Evolutionary conservation across 2,329 filamentous ascomycete species (phyloP), one percentile per base, ranked within the genome.

Genomic region (Cryphonectria radicalis): DNA sequence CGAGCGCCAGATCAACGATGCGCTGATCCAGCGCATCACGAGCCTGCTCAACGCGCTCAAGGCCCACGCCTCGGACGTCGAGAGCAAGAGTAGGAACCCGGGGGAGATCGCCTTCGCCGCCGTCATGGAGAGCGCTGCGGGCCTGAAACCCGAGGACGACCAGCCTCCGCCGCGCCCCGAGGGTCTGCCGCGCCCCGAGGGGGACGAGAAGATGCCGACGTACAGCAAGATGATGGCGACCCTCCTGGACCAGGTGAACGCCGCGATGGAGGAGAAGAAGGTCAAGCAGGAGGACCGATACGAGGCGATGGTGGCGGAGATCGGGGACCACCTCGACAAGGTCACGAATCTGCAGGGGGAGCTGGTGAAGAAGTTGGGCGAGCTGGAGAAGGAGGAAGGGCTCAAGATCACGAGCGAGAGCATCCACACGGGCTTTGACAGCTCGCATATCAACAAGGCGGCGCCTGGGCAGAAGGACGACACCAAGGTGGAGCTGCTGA

Each of bases 221-320:
- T 99, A 97, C 79, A 96, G 94, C 55, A 94, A 97, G 85, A 99
- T 99, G 96, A 95, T 99, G 92, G 93, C 93, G n/a, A 90, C 91
- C n/a, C 82, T 99, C 77, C 88, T 98, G 28, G 96, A 99, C 77
- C 93, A 97, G 81, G 94, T 98, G 59, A 98, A 97, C 77, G 87
- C 89, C 81, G 90, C 93, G 66, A 86, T 97, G 50, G 93, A 95
- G 70, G 92, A 94, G 78, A 92, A 92, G 81, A 90, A 91, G 73
- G 84, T 88, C 0, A 84, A 85, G 55, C 86, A 88, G 0, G 86
- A 88, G 28, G 88, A 91, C 75, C 84, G 93, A 66, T 94, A 93
- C 79, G 85, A 88, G 64, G 91, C 88, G 67, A 98, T 97, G 84
- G 85, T 97, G 40, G 87, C 88, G 64, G 95, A 96, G 77, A 89